Conservation (phyloP, 1,139 yeast species). For the Kurtzmaniella natalensis region DNA sequence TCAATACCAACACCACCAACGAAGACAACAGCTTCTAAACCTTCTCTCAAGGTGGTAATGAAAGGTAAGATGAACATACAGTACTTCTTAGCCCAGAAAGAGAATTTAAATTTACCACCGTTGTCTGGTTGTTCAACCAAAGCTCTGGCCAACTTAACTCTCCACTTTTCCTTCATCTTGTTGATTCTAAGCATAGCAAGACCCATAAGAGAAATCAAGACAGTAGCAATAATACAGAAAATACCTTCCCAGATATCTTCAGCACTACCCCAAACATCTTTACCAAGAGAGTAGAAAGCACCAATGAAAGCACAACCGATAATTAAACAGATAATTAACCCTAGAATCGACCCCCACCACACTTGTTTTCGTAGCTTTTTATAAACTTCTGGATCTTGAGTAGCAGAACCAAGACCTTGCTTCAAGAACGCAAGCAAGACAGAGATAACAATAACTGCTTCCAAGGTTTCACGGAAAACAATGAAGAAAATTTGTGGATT, state of each 20-base stretch:
- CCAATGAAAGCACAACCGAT: constrained; percentile 86
- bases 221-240: constrained; percentile 75
- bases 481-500: constrained; percentile 71
- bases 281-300: constrained; percentile 72
- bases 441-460: constrained; percentile 85
- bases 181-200: constrained; percentile 86
- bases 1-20: constrained; percentile 87
- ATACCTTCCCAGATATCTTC: constrained; percentile 96
- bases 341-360: constrained; percentile 71
- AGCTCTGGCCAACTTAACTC: constrained; percentile 81
- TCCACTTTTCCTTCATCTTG: constrained; percentile 89
- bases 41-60: constrained; percentile 83
- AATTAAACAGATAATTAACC: constrained; percentile 67
- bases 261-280: constrained; percentile 78
- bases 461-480: constrained; percentile 84
- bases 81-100: constrained; percentile 52
- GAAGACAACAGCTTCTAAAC: constrained; percentile 86
- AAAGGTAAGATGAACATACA: constrained; percentile 78
- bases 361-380: constrained; percentile 66
- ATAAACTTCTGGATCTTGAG: constrained; percentile 49
- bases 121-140: constrained; percentile 42
- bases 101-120: constrained; percentile 29
- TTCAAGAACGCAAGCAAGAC: constrained; percentile 85
- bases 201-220: constrained; percentile 86
- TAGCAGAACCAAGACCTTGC: constrained; percentile 65